These are phyloP conservation scores for Cordyceps javanica DNA, from an alignment of 2,329 filamentous ascomycete genomes.

Conservation along the genomic window DNA sequence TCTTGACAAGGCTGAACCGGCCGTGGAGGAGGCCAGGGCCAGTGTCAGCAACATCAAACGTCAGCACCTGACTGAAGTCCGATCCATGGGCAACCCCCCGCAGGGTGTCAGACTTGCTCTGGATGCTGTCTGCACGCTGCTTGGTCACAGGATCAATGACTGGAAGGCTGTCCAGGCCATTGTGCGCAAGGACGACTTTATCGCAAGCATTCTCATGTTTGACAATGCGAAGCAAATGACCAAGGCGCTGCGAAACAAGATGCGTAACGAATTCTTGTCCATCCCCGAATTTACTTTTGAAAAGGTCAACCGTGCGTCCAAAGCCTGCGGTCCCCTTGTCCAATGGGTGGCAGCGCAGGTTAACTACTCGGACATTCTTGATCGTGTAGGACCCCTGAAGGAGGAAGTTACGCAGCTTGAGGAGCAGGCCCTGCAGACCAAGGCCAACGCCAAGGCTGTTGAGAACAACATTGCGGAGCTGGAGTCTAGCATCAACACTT, in stretches of 20 bases:
- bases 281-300: constrained; percentile 96
- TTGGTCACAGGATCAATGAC: constrained; percentile 81
- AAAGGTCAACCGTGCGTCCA: constrained; percentile 90
- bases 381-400: constrained; percentile 85
- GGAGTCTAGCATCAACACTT: constrained; percentile 85
- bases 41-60: constrained; percentile 98
- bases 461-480: constrained; percentile 79
- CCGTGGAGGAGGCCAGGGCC: constrained; percentile 85
- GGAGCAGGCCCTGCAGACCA: constrained; percentile 83
- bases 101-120: constrained; percentile 84
- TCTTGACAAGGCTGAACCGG: constrained; percentile 85
- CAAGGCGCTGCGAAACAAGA: constrained; percentile 69
- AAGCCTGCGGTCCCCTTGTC: constrained; percentile 92
- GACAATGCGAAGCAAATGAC: constrained; percentile 97
- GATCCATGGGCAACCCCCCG: constrained; percentile 92
- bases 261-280: constrained; percentile 86
- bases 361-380: constrained; percentile 94
- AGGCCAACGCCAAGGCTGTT: constrained; percentile 86
- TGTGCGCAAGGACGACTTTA: constrained; percentile 90
- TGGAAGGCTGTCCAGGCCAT: constrained; percentile 91
- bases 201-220: constrained; percentile 94
- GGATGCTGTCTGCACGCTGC: constrained; percentile 91
- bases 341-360: constrained; percentile 98
- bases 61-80: constrained; percentile 93
- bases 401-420: constrained; percentile 85